phyloP scores from a whole-genome alignment of 2,329 filamentous ascomycete genomes.

The Clarireedia hainanense region DNA sequence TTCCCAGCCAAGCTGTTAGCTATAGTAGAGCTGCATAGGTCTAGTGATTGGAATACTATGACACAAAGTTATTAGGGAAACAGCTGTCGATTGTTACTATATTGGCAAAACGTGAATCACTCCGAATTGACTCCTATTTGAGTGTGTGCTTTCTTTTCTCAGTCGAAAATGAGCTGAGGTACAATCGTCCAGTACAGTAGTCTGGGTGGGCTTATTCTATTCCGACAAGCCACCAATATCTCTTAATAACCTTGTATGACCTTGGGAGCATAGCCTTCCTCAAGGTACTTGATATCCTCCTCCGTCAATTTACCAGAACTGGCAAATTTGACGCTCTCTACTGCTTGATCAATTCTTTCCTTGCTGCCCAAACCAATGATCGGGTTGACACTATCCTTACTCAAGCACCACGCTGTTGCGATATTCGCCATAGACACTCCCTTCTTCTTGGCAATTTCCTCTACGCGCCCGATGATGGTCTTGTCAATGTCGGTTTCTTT shows the following conservation, averaged over 20 bases:
- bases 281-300: constrained; percentile 47
- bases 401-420: constrained; percentile 48
- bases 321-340: constrained; percentile 34
- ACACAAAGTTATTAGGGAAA: no score
- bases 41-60: no score
- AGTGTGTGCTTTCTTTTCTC: no score
- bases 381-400: constrained; percentile 39
- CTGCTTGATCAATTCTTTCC: constrained; percentile 47
- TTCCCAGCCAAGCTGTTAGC: no score
- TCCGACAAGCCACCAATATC: constrained; percentile 6
- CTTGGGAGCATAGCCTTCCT: constrained; percentile 43
- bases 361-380: constrained; percentile 47
- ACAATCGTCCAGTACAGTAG: background rate
- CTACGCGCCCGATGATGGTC: constrained; percentile 35
- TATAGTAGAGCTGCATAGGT: no score
- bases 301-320: constrained; percentile 38
- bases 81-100: no score
- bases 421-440: constrained; percentile 51
- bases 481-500: constrained; percentile 26
- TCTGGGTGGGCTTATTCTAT: background rate
- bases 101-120: no score
- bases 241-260: constrained; percentile 15
- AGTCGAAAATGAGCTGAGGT: background rate
- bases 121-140: no score
- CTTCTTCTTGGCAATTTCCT: constrained; percentile 49